Conservation (phyloP, 2,329 filamentous ascomycete species). For the Penicillium sp. region DNA sequence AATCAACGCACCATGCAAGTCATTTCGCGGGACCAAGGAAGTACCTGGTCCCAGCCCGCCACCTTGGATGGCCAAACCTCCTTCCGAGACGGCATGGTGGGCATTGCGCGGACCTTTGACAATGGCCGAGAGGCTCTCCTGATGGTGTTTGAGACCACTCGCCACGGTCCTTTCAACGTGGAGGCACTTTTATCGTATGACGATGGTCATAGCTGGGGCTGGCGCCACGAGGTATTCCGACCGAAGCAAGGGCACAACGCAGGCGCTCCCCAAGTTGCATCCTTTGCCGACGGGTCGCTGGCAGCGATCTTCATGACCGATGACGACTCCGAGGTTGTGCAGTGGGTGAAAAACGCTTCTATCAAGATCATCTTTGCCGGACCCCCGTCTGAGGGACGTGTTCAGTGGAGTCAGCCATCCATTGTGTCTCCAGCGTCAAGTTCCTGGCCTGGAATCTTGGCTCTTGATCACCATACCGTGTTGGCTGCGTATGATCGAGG, state of each 20-base stretch:
- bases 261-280: constrained; percentile 50
- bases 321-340: constrained; percentile 39
- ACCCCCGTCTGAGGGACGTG: constrained; percentile 34
- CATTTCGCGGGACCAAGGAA: constrained; percentile 45
- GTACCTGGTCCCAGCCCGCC: constrained; percentile 45
- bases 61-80: constrained; percentile 45
- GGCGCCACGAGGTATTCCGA: constrained; percentile 45
- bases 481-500: constrained; percentile 34
- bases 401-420: constrained; percentile 37
- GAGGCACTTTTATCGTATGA: constrained; percentile 51
- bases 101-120: constrained; percentile 40
- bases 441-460: constrained; percentile 44
- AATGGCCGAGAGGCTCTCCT: constrained; percentile 41
- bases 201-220: constrained; percentile 44
- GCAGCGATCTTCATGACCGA: constrained; percentile 52
- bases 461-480: constrained; percentile 28
- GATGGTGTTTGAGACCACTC: constrained; percentile 52
- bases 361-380: constrained; percentile 45
- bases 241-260: constrained; percentile 44
- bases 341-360: constrained; percentile 44
- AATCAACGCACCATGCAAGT: constrained; percentile 55
- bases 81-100: constrained; percentile 45
- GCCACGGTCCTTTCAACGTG: constrained; percentile 44
- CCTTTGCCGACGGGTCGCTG: constrained; percentile 42
- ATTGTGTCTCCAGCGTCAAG: constrained; percentile 34